A percentile compares a stretch with the other conserved stretches of the same genome.
phyloP scores from a whole-genome alignment of 2,329 filamentous ascomycete genomes.

The Beauveria caledonica region DNA sequence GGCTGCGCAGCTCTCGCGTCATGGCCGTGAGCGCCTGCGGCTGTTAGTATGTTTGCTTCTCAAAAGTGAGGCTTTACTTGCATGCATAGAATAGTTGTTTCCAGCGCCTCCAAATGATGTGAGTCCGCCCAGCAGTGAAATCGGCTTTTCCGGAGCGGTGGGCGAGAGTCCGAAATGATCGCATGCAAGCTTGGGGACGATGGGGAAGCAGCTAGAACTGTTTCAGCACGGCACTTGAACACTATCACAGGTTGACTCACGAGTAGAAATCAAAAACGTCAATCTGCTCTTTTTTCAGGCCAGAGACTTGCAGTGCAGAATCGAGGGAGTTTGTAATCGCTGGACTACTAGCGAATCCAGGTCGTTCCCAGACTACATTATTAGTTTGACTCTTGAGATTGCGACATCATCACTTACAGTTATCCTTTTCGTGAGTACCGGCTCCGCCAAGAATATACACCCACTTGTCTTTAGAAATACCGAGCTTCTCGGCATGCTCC shows the following conservation, averaged over 20 bases:
- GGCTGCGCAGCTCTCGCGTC: slow-evolving; percentile 41
- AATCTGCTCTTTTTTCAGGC: slow-evolving; percentile 40
- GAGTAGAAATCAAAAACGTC: slow-evolving; percentile 59
- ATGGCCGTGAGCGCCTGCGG: slow-evolving; percentile 41
- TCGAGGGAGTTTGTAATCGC: slow-evolving; percentile 51
- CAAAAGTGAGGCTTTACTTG: slow-evolving; percentile 29
- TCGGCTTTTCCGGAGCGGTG: slow-evolving; percentile 35
- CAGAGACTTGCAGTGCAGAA: slow-evolving; percentile 39
- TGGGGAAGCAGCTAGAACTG: slow-evolving; percentile 53
- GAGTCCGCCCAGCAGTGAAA: slow-evolving; percentile 56
- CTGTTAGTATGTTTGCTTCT: background rate
- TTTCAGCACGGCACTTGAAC: background rate
- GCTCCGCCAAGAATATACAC: slow-evolving; percentile 58
- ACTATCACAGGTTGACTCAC: slow-evolving; percentile 22
- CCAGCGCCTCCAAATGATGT: slow-evolving; percentile 63
- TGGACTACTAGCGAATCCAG: slow-evolving; percentile 48
- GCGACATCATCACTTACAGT: slow-evolving; percentile 32
- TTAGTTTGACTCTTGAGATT: background rate
- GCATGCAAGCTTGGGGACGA: slow-evolving; percentile 59
- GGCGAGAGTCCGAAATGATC: slow-evolving; percentile 48
- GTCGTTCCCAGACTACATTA: slow-evolving; percentile 50
- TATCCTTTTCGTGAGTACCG: slow-evolving; percentile 46
- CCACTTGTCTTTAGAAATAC: slow-evolving; percentile 48
- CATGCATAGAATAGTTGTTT: slow-evolving; percentile 65
- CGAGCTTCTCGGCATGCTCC: slow-evolving; percentile 43